Evolutionary conservation across 495 filamentous ascomycete genomes (phyloP), one percentile per base, ranked within the genome.

Genomic region (Penicillium antarcticum): DNA sequence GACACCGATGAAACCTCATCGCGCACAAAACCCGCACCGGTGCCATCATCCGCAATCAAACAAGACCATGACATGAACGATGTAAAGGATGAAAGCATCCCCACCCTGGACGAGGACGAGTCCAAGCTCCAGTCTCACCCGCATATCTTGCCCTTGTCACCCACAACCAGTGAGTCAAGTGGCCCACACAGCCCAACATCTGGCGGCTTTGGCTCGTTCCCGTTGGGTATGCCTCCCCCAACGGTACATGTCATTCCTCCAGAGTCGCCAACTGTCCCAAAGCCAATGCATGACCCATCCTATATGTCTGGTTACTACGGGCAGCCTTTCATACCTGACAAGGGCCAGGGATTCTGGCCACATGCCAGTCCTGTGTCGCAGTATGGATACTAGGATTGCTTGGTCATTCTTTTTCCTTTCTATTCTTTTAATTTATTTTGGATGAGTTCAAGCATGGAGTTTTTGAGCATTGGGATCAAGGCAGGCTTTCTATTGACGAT

Each of bases 111-210:
- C 14, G 41, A 38, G 3, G 53, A 52, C 24, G 48, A 46, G 14
- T 24, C 26, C 14, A 31, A 40, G 29, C 14, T 17, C 8, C 35
- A 39, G 26, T 9, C 26, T 2, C 21, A 24, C 33, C 16, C 33
- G 6, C 51, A 55, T 12, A 42, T 14, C 32, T 18, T 60, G 13
- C 62, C 62, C 0, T 24, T 60, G 5, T 65, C 62, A 0, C 62
- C 62, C 10, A 48, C 58, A 1, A 52, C 59, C 9, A 65, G 62
- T 29, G 56, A 57, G 12, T 65, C 59, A 4, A 65, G 62, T 52
- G 61, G 52, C 3, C 56, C 62, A 3, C 58, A 59, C 16, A 64
- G 58, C 29, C 61, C 61, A 4, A 51, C 50, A 3, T 29, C 26
- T 29, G 45, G 45, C 1, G 46, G 41, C 1, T 62, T 47, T 36